Conservation (phyloP, 108 stramenopile species). For the Mayamaea pseudoterrestris region DNA sequence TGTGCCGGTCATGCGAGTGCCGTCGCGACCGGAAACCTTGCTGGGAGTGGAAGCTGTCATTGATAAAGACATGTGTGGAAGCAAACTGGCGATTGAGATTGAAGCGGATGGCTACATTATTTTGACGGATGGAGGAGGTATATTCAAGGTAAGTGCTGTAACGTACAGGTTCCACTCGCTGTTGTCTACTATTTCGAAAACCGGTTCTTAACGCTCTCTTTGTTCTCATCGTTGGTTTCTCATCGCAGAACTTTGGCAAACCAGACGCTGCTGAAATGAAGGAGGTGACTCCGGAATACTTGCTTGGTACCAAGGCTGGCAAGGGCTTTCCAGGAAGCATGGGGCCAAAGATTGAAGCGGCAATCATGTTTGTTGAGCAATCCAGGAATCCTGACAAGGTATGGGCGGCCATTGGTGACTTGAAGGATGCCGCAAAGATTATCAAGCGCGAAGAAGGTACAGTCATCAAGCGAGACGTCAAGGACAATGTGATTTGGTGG, state of each 20-base stretch:
- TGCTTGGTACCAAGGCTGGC: slow-evolving; percentile 35
- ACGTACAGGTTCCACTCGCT: background rate
- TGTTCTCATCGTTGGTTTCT: too few relatives aligned
- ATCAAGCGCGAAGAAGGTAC: slow-evolving; percentile 57
- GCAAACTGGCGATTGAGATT: slow-evolving; percentile 51
- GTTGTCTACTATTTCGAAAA: background rate
- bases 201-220: background rate
- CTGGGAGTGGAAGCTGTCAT: slow-evolving; percentile 75
- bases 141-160: background rate
- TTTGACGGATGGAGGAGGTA: slow-evolving; percentile 68
- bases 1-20: slow-evolving; percentile 59
- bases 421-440: slow-evolving; percentile 63
- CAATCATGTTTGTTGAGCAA: slow-evolving; percentile 58
- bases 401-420: slow-evolving; percentile 71
- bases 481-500: slow-evolving; percentile 9
- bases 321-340: slow-evolving; percentile 34
- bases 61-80: slow-evolving; percentile 54
- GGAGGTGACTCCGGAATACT: slow-evolving; percentile 56
- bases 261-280: slow-evolving; percentile 64
- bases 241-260: slow-evolving; percentile 78
- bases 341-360: slow-evolving; percentile 75
- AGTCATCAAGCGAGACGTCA: slow-evolving; percentile 34
- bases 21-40: slow-evolving; percentile 50
- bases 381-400: slow-evolving; percentile 23
- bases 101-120: slow-evolving; percentile 76